phyloP scores from a whole-genome alignment of 805 yeast species.

The Metschnikowia continentalis region DNA sequence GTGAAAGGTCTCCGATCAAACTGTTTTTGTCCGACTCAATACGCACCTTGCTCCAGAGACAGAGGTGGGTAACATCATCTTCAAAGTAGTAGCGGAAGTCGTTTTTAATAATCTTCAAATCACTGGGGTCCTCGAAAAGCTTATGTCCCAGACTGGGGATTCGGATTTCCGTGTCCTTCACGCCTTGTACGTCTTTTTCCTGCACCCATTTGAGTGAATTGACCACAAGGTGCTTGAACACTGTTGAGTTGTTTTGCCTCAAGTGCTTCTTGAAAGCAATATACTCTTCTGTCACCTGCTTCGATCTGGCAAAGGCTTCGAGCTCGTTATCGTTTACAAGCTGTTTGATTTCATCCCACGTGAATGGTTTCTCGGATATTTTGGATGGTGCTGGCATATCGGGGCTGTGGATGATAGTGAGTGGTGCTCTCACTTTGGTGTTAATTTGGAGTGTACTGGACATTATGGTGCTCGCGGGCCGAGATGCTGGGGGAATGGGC shows the following conservation, averaged over 20 bases:
- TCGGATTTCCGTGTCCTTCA: conserved; percentile 16
- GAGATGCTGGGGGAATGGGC: background rate
- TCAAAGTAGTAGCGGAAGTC: conserved; percentile 67
- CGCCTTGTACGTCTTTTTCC: conserved; percentile 18
- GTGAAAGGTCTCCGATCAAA: conserved; percentile 48
- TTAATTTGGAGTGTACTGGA: conserved; percentile 7
- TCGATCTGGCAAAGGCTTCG: conserved; percentile 47
- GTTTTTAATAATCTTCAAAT: conserved; percentile 47
- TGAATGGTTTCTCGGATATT: conserved; percentile 34
- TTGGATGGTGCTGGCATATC: conserved; percentile 39
- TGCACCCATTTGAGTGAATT: conserved; percentile 50
- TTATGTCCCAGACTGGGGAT: conserved; percentile 29
- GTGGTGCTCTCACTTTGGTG: conserved; percentile 7
- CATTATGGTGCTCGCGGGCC: conserved; percentile 7
- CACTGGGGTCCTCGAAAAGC: conserved; percentile 40
- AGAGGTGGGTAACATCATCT: conserved; percentile 48
- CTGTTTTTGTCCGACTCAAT: conserved; percentile 51
- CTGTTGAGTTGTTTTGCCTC: conserved; percentile 28
- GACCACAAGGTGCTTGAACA: conserved; percentile 47
- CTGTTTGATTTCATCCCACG: conserved; percentile 42
- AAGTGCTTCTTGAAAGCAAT: conserved; percentile 42
- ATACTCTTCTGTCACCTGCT: conserved; percentile 41
- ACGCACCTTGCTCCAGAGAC: conserved; percentile 63
- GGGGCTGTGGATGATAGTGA: conserved; percentile 22
- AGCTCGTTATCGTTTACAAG: conserved; percentile 41